Evolutionary conservation across 192 early-diverging fungal genomes (phyloP).

Genomic region (Gaertneriomyces sp.): DNA sequence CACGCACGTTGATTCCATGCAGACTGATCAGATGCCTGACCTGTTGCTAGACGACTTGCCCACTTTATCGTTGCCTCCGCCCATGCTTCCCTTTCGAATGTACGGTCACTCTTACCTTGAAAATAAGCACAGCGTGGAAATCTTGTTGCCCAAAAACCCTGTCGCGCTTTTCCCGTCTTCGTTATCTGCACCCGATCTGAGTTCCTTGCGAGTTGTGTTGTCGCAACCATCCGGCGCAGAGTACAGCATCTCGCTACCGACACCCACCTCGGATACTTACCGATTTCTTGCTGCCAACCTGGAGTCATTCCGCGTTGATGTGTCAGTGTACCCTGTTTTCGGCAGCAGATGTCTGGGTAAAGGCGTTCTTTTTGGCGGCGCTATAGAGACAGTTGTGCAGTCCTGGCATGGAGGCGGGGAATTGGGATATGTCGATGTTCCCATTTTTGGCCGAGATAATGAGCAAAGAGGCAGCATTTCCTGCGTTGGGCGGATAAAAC

Average conservation of each 20-base stretch:
- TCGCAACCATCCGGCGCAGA: conserved; percentile 87
- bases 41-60: conserved; percentile 76
- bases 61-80: conserved; percentile 90
- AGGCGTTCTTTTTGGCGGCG: conserved; percentile 70
- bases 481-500: too few species aligned
- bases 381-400: conserved; percentile 34
- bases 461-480: too few species aligned
- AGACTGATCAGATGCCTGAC: too few species aligned
- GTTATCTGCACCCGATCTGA: conserved; percentile 31
- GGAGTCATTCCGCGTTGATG: conserved; percentile 75
- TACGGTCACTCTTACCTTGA: conserved; percentile 98
- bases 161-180: conserved; percentile 42
- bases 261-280: conserved; percentile 80
- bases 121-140: conserved; percentile 80
- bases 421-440: conserved; percentile 10
- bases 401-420: conserved; percentile 27
- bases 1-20: too few species aligned
- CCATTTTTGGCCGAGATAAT: not conserved
- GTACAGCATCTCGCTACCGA: conserved; percentile 85
- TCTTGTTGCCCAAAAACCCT: conserved; percentile 49
- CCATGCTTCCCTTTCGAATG: conserved; percentile 95
- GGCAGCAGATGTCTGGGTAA: conserved; percentile 90
- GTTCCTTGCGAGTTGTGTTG: conserved; percentile 81
- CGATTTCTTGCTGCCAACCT: conserved; percentile 77
- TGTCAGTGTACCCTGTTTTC: conserved; percentile 96